A percentile compares a stretch with the other conserved stretches of the same genome.
Conservation (phyloP, 306 rosid species). For the Mucuna pruriens region DNA sequence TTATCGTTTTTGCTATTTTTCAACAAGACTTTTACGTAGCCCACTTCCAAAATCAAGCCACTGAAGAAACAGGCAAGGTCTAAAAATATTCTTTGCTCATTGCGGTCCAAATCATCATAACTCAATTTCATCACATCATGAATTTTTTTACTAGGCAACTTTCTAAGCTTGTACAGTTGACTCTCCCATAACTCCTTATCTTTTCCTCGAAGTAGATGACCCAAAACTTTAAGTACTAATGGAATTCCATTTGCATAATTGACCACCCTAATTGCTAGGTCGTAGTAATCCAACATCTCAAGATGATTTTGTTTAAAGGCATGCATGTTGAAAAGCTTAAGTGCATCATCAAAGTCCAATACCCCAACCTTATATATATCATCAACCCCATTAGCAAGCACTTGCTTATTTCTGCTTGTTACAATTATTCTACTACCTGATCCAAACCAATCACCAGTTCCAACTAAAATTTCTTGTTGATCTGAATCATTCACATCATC, state of each 20-base stretch:
- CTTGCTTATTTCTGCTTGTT: constrained; percentile 10
- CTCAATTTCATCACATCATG: not conserved
- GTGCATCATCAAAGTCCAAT: not conserved
- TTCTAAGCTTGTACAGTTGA: not conserved
- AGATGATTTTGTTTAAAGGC: not conserved
- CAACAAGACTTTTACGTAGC: not conserved
- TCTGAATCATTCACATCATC: constrained; percentile 7
- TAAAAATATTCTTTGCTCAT: not conserved
- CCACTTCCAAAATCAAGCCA: not conserved
- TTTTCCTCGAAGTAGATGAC: not conserved
- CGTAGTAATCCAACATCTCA: not conserved
- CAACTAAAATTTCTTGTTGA: not conserved
- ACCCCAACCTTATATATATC: not conserved
- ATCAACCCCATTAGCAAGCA: not conserved
- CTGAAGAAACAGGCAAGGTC: not conserved
- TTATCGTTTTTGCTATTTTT: not conserved
- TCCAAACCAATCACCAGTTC: not conserved
- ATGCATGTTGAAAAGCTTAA: not conserved
- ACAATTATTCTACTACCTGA: not conserved
- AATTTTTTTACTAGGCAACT: not conserved
- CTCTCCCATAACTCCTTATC: not conserved
- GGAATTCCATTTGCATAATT: not conserved
- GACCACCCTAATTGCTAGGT: not conserved
- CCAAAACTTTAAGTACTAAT: constrained; percentile 21
- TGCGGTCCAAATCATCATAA: not conserved